Evolutionary conservation across 2,329 filamentous ascomycete species (phyloP), one percentile per base, ranked within the genome.

Genomic region (Colletotrichum caudatum): DNA sequence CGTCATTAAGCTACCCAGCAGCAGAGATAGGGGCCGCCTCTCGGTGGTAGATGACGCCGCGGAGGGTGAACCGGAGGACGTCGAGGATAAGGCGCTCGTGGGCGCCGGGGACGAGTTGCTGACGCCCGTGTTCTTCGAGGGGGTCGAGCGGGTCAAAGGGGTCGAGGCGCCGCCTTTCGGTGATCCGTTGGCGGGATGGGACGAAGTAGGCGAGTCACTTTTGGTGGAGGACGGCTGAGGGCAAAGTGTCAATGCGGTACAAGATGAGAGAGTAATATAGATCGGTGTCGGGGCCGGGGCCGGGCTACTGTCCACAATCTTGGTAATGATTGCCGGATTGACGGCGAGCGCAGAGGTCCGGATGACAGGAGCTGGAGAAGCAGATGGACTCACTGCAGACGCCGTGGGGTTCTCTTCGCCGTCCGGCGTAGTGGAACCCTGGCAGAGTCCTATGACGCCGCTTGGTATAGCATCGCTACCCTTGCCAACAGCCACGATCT

Each of bases 401-500:
- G 58, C 46, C 23, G 33, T 18, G n/a, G 58, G 51, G 39, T 56
- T 44, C 9, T 29, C 50, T 33, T 48, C 51, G 23, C 62, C 65
- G 59, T 62, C 61, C 37, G 67, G 53, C 29, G 59, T 54, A 12
- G 69, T 51, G 46, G 80, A 78, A n/a, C 75, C 78, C 48, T 78
- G 72, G 54, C 82, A 84, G 60, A 81, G 80, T 23, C 82, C 82
- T 11, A 76, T 75, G 7, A 79, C 54, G 12, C 53, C 56, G n/a
- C 58, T 41, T 0, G 81, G 80, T 20, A 84, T 79, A 5, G 81
- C 79, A 56, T 76, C 66, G 5, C 69, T 64, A 7, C 81, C 82
- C 7, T 75, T 76, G 18, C 80, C 78, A 5, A 83, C 76, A 33
- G 80, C 75, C 18, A 83, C 76, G 60, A 84, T 82, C 20, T 84